Evolutionary conservation across 768 basidiomycete species (phyloP).

Genomic region (Tricholoma flavovirens): DNA sequence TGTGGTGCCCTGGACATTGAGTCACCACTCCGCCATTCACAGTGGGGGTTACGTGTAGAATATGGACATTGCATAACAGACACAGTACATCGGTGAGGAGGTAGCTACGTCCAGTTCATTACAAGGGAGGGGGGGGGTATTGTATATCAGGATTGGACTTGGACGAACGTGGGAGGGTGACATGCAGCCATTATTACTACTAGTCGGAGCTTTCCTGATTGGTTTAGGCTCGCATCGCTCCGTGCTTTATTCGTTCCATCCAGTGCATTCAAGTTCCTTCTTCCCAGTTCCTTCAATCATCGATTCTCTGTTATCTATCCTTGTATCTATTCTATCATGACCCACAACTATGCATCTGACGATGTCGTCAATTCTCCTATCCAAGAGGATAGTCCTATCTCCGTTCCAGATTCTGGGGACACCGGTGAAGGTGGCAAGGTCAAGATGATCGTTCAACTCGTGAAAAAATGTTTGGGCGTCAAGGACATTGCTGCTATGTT

Average conservation of each 20-base stretch:
- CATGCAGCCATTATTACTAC: not conserved
- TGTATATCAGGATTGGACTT: not conserved
- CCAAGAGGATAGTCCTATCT: constrained; percentile 55
- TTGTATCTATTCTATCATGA: constrained; percentile 8
- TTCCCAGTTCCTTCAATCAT: not conserved
- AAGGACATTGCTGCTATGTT: constrained; percentile 95
- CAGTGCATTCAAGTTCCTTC: not conserved
- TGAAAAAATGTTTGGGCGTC: constrained; percentile 88
- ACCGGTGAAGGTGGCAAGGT: constrained; percentile 85
- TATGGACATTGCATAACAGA: too few species aligned
- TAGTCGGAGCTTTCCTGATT: constrained; percentile 4
- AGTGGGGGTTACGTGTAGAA: too few species aligned
- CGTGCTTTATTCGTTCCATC: not conserved
- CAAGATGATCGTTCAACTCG: constrained; percentile 88
- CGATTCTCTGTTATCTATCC: constrained; percentile 2
- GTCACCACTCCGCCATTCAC: too few species aligned
- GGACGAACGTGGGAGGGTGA: not conserved
- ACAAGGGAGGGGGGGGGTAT: too few species aligned
- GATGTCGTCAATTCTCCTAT: constrained; percentile 5
- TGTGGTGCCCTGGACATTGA: too few species aligned
- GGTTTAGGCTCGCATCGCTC: not conserved
- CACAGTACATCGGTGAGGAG: too few species aligned
- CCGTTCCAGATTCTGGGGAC: constrained; percentile 66
- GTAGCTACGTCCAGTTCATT: too few species aligned
- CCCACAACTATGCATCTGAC: constrained; percentile 6